Evolutionary conservation across 1,139 yeast species (phyloP), one percentile per base, ranked within the genome.

Genomic region (Lodderomyces parapsilosis): DNA sequence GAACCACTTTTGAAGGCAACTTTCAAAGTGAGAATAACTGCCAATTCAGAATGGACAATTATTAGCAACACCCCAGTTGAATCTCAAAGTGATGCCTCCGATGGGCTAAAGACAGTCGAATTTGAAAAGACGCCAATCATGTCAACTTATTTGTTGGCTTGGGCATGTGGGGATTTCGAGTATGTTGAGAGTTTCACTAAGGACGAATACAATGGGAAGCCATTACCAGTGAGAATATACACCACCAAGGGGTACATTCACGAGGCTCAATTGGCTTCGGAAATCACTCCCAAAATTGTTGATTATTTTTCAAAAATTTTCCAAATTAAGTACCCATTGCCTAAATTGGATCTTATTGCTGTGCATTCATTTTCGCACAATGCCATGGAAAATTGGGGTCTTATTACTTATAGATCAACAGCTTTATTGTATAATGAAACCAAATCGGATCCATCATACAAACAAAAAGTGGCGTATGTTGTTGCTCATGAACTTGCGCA

Each of bases 301-400:
- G 84, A 76, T 53, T 83, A 78, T 62, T 85, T 80, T 55, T 85
- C 86, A 42, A 64, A 71, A 49, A 72, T 81, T 25, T 85, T 85
- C 57, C 83, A 78, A 46, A 71, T 83, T 46, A 78, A 82, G 51
- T 85, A 83, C 56, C 86, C 87, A 23, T 69, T 85, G 51, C 88
- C 91, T 38, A 87, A 85, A 63, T 71, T 83, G 62, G 91, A 85
- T 60, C 71, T 83, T 63, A 80, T 88, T 49, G 90, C 89, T 10
- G 85, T 84, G 43, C 91, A 84, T 55, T 82, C 85, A 49, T 85
- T 83, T 58, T 74, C 86, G 22, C 88, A 85, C 42, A 88, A 87
- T 55, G 93, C 91, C 40, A 88, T 88, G 96, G 96, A 88, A 68
- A 88, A 88, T 70, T 86, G 91, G 87, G 96, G 96, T 42, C 68